These are phyloP conservation scores for Erigeron philadelphicus DNA, from an alignment of 140 eudicot genomes.

Conservation along the genomic window DNA sequence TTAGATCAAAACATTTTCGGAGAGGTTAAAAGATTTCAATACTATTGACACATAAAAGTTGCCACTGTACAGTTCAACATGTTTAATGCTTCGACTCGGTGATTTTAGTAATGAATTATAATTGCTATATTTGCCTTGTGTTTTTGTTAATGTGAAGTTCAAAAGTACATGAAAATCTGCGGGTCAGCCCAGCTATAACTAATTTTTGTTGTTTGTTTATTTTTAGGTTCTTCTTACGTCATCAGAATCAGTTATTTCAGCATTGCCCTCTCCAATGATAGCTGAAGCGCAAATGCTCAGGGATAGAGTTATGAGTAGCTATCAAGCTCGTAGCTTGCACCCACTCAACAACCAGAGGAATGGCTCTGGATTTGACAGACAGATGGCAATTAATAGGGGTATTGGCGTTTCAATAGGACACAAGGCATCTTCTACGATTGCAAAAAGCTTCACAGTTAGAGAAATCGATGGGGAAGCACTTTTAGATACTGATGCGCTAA, in stretches of 20 bases:
- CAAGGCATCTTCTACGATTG: constrained; percentile 44
- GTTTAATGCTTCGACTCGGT: not conserved
- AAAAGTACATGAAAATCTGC: not conserved
- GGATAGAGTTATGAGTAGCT: constrained; percentile 84
- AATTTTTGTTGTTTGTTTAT: constrained; percentile 9
- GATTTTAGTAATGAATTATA: too few relatives aligned
- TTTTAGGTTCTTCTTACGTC: constrained; percentile 86
- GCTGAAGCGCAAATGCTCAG: constrained; percentile 98
- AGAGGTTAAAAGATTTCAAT: too few relatives aligned
- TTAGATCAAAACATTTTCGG: too few relatives aligned
- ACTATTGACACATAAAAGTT: not conserved
- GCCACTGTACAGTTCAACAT: not conserved
- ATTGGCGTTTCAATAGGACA: constrained; percentile 72
- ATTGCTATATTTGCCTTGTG: too few relatives aligned
- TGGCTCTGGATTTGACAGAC: constrained; percentile 78
- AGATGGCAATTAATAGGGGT: constrained; percentile 71
- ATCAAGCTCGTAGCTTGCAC: constrained; percentile 76
- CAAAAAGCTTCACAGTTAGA: constrained; percentile 57
- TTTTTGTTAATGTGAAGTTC: not conserved
- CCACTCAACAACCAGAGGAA: constrained; percentile 60
- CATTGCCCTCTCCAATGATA: constrained; percentile 84
- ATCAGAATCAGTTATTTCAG: constrained; percentile 89
- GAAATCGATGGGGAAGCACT: constrained; percentile 95
- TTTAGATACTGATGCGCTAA: constrained; percentile 72
- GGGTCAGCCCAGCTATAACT: not conserved